Evolutionary conservation across 441 rosid species (phyloP), one percentile per base, ranked within the genome.

Genomic region (Gossypium davidsonii): DNA sequence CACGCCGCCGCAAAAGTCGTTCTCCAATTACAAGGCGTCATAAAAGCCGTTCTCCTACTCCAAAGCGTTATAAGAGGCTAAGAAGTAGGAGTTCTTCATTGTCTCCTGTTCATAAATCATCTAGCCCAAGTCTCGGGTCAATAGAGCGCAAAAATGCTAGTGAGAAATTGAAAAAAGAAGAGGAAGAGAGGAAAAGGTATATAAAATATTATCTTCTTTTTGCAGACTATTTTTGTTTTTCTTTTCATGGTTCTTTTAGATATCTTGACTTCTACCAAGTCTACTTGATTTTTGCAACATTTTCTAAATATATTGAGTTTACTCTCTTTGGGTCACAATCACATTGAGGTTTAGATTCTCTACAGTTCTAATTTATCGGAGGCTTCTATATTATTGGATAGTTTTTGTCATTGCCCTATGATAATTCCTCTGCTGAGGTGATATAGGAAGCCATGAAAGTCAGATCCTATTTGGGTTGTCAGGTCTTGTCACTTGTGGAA

Each of bases 161-260:
- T 82, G 91, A 90, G 83, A 88, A 85, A 78, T 71, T 89, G 82
- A 90, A 79, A 82, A 88, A 85, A 83, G 94, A 89, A 81, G 98
- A 89, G 74, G 97, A 90, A 81, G 94, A 89, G 80, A 91, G 84
- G 81, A 92, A 85, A 86, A 89, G 99, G 99, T 95, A 89, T 79
- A 80, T 75, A 44, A 55, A 72, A 61, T 20, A 18, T 11, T 52
- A 57, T 14, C 48, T 67, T 76, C 60, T 73, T 8, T 61, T 42
- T 66, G 60, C 44, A 34, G 68, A 20, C 51, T 72, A 10, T 67
- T 44, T 34, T 56, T 6, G n/a, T 28, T 73, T 60, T 72, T 34
- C 61, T 26, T 63, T 72, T 18, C 2, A 7, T 18, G 9, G 3
- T 52, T 73, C 25, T 75, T 25, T 10, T 4, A 61, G 21, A 51